Evolutionary conservation across 2,329 filamentous ascomycete genomes (phyloP).

Genomic region (Acrodontium crateriforme): DNA sequence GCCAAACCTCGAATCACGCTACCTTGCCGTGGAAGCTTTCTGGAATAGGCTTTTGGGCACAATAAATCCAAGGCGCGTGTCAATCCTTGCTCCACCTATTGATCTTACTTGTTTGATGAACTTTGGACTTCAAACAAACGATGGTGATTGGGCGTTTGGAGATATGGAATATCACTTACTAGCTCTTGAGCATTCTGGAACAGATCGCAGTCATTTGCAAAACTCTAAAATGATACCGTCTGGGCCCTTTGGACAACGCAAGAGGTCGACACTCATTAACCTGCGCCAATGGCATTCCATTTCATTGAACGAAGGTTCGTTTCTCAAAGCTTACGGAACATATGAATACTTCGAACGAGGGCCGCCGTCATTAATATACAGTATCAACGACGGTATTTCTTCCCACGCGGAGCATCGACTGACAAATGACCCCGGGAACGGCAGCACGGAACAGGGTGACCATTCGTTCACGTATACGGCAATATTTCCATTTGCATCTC

Average conservation of each 20-base stretch:
- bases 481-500: conserved; percentile 20
- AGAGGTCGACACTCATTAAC: conserved; percentile 36
- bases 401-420: no score
- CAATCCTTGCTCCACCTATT: conserved; percentile 42
- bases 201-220: background rate
- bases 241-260: conserved; percentile 8
- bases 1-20: conserved; percentile 15
- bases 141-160: conserved; percentile 20
- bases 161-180: conserved; percentile 22
- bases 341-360: conserved; percentile 57
- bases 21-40: conserved; percentile 14
- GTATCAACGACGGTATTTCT: conserved; percentile 14
- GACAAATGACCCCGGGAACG: background rate
- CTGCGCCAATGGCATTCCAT: conserved; percentile 52
- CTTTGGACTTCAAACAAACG: conserved; percentile 41
- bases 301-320: conserved; percentile 62
- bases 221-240: background rate
- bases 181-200: conserved; percentile 7
- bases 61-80: conserved; percentile 35
- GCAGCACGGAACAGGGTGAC: background rate
- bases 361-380: conserved; percentile 26
- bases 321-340: conserved; percentile 53
- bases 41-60: conserved; percentile 44
- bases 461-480: conserved; percentile 17
- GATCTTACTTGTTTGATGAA: conserved; percentile 49